Evolutionary conservation across 257 asterid genomes (phyloP), one percentile per base, ranked within the genome.

Genomic region (Salvia miltiorrhiza): DNA sequence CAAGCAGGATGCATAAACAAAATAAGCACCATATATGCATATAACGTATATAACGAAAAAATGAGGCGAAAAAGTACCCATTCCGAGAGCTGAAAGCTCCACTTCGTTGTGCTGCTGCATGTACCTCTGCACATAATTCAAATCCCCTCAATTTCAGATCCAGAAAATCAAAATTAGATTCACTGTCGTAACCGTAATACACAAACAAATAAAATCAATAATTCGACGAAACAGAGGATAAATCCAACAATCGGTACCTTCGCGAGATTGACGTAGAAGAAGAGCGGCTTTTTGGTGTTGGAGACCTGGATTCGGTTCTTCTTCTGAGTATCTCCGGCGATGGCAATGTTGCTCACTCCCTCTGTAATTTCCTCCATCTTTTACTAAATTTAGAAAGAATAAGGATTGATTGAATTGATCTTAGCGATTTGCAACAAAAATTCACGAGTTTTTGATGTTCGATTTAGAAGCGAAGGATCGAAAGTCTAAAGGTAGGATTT

Each of bases 261-360:
- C 54, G 93, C 85, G 69, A 88, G 95, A 53, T n/a, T 88, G 81
- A 88, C 92, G 72, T 85, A 88, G 82, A 88, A 88, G 74, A 88
- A 86, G 37, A 88, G 83, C 49, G 96, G 89, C 61, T 84, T 86
- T 60, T 86, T 86, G 49, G 96, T 84, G 74, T 83, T 84, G 47
- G 96, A 88, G 67, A 88, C 96, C 73, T 86, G 96, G 73, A 88
- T 84, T 37, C 93, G 86, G 53, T 88, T 88, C 85, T 73, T 88
- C 75, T 84, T 88, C 60, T 72, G 82, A 28, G 75, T 20, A 60
- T 82, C 85, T 0, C 75, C 76, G 40, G 67, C 50, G 66, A 86
- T 74, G 85, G 60, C 75, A 37, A 88, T 72, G 79, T 79, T 81
- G 73, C 53, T 86, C 44, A 88, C 86, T 56, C 79, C 85, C 28